Evolutionary conservation across 257 asterid species (phyloP).

Genomic region (Nicotiana sylvestris): DNA sequence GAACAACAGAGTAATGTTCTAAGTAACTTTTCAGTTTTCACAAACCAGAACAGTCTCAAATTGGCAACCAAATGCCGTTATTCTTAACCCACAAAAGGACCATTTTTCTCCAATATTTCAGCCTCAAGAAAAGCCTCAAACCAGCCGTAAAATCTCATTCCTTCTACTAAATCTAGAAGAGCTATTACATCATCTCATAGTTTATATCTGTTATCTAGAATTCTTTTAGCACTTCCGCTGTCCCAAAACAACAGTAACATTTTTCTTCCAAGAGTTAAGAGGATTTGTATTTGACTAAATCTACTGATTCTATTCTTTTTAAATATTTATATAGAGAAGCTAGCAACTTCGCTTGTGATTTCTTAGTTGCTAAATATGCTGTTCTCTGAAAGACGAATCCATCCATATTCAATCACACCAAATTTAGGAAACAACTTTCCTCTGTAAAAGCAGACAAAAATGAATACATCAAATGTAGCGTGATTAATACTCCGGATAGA

Average conservation of each 20-base stretch:
- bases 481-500: background rate
- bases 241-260: background rate
- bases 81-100: background rate
- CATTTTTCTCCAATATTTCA: background rate
- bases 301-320: background rate
- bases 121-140: background rate
- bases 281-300: background rate
- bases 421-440: background rate
- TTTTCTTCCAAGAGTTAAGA: background rate
- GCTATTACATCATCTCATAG: background rate
- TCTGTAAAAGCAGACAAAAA: background rate
- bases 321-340: background rate
- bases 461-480: background rate
- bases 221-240: background rate
- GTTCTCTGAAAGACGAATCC: too few relatives aligned
- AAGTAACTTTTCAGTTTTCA: background rate
- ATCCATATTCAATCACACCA: too few relatives aligned
- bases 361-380: too few relatives aligned
- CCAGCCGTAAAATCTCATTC: background rate
- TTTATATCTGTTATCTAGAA: background rate
- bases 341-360: background rate
- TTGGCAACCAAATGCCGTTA: background rate
- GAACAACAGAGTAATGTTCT: background rate
- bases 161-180: background rate
- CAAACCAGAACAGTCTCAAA: background rate